Evolutionary conservation across 2,329 filamentous ascomycete species (phyloP).

Genomic region (Aspergillus pseudotamarii): DNA sequence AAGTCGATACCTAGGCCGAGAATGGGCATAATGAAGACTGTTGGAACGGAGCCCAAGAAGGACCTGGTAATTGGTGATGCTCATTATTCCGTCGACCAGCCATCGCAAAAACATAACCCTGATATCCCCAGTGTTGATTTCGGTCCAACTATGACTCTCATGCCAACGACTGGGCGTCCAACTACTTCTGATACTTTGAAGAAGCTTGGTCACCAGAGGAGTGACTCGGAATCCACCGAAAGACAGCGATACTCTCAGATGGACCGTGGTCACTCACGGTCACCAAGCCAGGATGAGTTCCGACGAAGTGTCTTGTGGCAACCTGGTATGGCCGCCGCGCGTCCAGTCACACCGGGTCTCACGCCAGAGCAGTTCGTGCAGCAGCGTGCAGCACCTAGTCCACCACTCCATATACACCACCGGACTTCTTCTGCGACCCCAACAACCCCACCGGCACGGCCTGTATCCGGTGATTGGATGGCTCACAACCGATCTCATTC

Average conservation of each 20-base stretch:
- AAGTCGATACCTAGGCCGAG: conserved; percentile 61
- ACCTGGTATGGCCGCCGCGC: conserved; percentile 61
- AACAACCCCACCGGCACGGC: conserved; percentile 41
- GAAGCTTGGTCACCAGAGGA: conserved; percentile 35
- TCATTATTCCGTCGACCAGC: conserved; percentile 43
- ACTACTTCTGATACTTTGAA: conserved; percentile 57
- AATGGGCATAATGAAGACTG: conserved; percentile 77
- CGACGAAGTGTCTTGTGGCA: conserved; percentile 77
- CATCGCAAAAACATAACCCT: conserved; percentile 41
- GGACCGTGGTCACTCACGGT: conserved; percentile 40
- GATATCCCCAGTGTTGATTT: conserved; percentile 80
- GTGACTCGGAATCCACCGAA: conserved; percentile 36
- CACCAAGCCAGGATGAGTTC: conserved; percentile 52
- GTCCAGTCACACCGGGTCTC: conserved; percentile 58
- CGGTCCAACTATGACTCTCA: conserved; percentile 77
- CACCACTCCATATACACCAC: conserved; percentile 62
- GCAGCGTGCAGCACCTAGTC: conserved; percentile 66
- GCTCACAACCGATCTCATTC: conserved; percentile 36
- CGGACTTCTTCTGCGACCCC: conserved; percentile 60
- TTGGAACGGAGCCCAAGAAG: conserved; percentile 59
- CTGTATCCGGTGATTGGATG: conserved; percentile 44
- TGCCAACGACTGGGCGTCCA: conserved; percentile 57
- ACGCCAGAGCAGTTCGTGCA: conserved; percentile 83
- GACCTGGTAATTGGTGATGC: conserved; percentile 52
- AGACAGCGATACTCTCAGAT: conserved; percentile 27